Evolutionary conservation across 2,329 filamentous ascomycete species (phyloP).

Genomic region (Pseudogymnoascus sp.): DNA sequence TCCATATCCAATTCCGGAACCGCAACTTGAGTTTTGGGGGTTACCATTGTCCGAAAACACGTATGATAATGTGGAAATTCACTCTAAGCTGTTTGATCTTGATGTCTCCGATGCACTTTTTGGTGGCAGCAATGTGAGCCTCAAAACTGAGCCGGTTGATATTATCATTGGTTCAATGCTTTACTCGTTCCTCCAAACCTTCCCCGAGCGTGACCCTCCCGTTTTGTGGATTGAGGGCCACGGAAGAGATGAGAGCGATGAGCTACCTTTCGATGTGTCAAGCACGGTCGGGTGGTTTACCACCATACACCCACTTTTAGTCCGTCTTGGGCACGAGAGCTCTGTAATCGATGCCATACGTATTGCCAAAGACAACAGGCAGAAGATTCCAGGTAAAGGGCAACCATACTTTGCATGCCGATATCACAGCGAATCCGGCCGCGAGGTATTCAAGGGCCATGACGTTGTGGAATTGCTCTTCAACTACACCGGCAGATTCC

Average conservation of each 20-base stretch:
- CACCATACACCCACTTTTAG: constrained; percentile 28
- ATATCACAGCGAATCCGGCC: not conserved
- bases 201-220: constrained; percentile 29
- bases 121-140: constrained; percentile 16
- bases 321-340: not conserved
- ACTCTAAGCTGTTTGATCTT: not conserved
- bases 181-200: constrained; percentile 29
- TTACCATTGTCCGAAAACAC: not conserved
- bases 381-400: not conserved
- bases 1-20: not conserved
- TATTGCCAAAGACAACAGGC: not conserved
- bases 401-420: constrained; percentile 2
- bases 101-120: constrained; percentile 27
- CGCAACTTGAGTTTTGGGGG: not conserved
- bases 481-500: constrained; percentile 39
- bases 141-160: constrained; percentile 31
- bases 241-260: constrained; percentile 29
- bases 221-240: constrained; percentile 35
- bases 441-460: constrained; percentile 26
- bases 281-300: constrained; percentile 40
- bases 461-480: constrained; percentile 38
- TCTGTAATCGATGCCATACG: not conserved
- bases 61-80: not conserved
- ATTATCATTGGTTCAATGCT: constrained; percentile 30
- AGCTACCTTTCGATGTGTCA: constrained; percentile 20